Conservation (phyloP, 2,329 filamentous ascomycete species). For the Fusarium sp. region DNA sequence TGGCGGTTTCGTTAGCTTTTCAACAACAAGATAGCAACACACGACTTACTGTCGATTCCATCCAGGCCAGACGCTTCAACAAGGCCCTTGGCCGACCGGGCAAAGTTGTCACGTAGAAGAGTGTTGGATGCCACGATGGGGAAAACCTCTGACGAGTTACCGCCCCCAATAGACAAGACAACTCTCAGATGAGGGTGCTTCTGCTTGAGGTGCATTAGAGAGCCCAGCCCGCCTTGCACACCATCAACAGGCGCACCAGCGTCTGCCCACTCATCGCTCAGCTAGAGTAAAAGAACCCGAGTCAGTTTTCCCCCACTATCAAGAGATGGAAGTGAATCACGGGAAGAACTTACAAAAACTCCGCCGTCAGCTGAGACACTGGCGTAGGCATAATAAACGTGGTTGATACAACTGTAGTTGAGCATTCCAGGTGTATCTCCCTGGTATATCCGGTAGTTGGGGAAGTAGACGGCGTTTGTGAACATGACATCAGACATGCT, state of each 20-base stretch:
- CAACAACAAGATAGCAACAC: background rate
- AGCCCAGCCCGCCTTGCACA: slow-evolving; percentile 76
- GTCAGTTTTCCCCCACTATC: slow-evolving; percentile 43
- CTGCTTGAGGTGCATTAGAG: slow-evolving; percentile 78
- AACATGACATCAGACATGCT: slow-evolving; percentile 64
- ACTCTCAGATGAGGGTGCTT: slow-evolving; percentile 78
- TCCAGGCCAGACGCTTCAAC: slow-evolving; percentile 75
- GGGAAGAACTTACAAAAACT: slow-evolving; percentile 73
- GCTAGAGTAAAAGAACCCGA: slow-evolving; percentile 59
- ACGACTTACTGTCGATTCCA: slow-evolving; percentile 74
- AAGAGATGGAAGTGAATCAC: slow-evolving; percentile 12
- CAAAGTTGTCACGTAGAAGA: slow-evolving; percentile 75
- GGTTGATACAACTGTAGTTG: slow-evolving; percentile 81
- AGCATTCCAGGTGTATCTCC: slow-evolving; percentile 79
- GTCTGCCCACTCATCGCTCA: slow-evolving; percentile 85
- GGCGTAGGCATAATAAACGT: slow-evolving; percentile 87
- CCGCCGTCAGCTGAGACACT: slow-evolving; percentile 78
- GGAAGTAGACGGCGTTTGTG: slow-evolving; percentile 85
- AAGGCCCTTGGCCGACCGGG: slow-evolving; percentile 72
- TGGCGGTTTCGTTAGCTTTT: slow-evolving; percentile 23
- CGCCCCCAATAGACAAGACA: slow-evolving; percentile 82
- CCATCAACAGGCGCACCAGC: slow-evolving; percentile 78
- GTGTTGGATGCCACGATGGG: slow-evolving; percentile 73
- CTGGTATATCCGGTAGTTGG: slow-evolving; percentile 81
- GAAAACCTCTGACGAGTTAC: slow-evolving; percentile 73